Evolutionary conservation across 129 eudicot species (phyloP).

Genomic region (Deinandra increscens): DNA sequence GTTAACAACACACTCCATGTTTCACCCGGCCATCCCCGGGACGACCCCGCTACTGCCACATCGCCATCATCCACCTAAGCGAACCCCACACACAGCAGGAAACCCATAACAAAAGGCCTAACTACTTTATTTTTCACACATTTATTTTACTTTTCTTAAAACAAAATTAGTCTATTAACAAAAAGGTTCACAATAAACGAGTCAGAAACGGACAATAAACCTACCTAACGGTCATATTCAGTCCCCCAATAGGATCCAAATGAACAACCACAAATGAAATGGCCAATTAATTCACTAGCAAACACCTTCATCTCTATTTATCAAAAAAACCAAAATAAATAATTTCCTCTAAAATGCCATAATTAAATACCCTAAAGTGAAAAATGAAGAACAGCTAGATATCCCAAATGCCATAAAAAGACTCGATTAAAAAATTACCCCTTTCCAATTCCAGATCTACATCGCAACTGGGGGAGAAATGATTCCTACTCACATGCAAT

Average conservation of each 20-base stretch:
- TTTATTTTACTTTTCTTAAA: too few relatives aligned
- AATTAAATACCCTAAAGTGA: conserved; percentile 6
- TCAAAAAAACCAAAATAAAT: neutral
- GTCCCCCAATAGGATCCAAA: conserved; percentile 25
- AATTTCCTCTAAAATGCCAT: neutral
- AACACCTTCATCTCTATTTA: neutral
- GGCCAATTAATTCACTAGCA: neutral
- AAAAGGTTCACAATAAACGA: conserved; percentile 9
- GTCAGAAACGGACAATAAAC: conserved; percentile 22
- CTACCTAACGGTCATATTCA: conserved; percentile 29
- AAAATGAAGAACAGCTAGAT: conserved; percentile 22
- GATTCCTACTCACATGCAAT: conserved; percentile 22
- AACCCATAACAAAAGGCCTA: too few relatives aligned
- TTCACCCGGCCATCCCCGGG: too few relatives aligned
- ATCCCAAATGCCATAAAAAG: conserved; percentile 15
- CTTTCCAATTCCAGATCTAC: conserved; percentile 29
- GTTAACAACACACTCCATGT: too few relatives aligned
- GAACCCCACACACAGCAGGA: too few relatives aligned
- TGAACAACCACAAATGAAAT: neutral
- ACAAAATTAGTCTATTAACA: too few relatives aligned
- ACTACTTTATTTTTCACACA: too few relatives aligned
- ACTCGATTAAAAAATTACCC: conserved; percentile 2
- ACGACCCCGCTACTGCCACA: too few relatives aligned
- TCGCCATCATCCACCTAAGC: too few relatives aligned
- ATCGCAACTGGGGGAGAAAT: conserved; percentile 4